These are phyloP conservation scores for Leccinum fallax DNA, from an alignment of 1,284 basidiomycete genomes.

Conservation along the genomic window DNA sequence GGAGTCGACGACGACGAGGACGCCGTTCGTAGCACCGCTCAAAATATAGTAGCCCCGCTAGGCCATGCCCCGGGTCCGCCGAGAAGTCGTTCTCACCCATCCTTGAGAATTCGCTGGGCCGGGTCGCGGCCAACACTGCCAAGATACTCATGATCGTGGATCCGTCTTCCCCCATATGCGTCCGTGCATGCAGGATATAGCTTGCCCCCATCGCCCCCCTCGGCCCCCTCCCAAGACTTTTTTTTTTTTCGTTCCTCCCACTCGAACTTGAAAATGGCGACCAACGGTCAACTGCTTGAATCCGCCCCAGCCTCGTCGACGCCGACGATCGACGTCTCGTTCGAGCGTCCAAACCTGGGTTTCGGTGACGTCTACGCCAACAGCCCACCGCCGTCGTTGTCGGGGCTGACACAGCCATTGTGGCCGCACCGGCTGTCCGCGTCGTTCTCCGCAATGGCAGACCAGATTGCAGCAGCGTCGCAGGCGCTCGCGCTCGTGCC, in stretches of 20 bases:
- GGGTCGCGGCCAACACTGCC: neutral
- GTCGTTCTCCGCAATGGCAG: constrained; percentile 42
- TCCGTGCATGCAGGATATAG: neutral
- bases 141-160: neutral
- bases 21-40: neutral
- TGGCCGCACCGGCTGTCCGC: constrained; percentile 39
- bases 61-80: too few species aligned
- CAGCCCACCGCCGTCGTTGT: neutral
- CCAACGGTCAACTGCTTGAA: neutral
- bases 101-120: neutral
- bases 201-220: neutral
- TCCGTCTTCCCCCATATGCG: neutral
- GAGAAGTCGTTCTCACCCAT: neutral
- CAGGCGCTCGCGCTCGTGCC: constrained; percentile 39
- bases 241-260: too few species aligned
- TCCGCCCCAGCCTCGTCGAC: constrained; percentile 20
- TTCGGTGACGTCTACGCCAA: neutral
- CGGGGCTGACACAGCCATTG: constrained; percentile 13
- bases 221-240: neutral
- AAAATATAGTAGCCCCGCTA: neutral
- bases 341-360: constrained; percentile 10
- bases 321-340: constrained; percentile 22
- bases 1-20: neutral
- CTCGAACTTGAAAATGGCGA: too few species aligned
- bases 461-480: constrained; percentile 44